These are phyloP conservation scores for Mariannaea elegans DNA, from an alignment of 2,329 filamentous ascomycete species.

Conservation along the genomic window DNA sequence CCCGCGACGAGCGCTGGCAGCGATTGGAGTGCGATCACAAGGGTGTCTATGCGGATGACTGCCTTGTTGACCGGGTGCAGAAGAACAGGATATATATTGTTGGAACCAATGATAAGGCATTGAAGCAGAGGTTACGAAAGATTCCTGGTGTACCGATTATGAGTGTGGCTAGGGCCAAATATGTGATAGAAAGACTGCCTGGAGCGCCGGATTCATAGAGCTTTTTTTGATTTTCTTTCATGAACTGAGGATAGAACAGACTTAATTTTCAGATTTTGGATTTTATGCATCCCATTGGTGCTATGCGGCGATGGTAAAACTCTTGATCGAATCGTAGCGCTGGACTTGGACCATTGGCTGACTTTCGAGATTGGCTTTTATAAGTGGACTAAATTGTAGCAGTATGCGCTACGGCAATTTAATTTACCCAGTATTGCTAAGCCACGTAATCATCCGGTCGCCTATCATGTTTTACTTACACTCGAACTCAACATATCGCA, in stretches of 20 bases:
- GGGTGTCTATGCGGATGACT: constrained; percentile 84
- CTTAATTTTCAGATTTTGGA: not conserved
- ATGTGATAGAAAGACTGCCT: constrained; percentile 90
- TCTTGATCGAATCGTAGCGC: not conserved
- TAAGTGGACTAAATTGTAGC: not conserved
- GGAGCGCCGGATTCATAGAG: constrained; percentile 73
- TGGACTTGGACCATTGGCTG: not conserved
- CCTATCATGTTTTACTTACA: too few relatives aligned
- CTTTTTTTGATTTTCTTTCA: not conserved
- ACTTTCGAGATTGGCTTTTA: constrained; percentile 1
- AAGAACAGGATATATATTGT: constrained; percentile 83
- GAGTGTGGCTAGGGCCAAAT: constrained; percentile 88
- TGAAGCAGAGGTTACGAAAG: constrained; percentile 86
- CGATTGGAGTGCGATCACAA: constrained; percentile 90
- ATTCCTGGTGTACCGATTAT: constrained; percentile 73
- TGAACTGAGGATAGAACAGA: not conserved
- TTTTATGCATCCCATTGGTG: not conserved
- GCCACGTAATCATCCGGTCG: constrained; percentile 3
- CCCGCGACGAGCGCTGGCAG: constrained; percentile 89
- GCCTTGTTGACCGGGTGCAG: constrained; percentile 77
- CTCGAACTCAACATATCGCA: too few relatives aligned
- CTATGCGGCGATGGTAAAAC: not conserved
- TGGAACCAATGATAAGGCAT: constrained; percentile 78
- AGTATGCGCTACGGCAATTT: not conserved
- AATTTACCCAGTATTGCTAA: constrained; percentile 1